Percentiles rank a stretch among this genome's conserved stretches.
phyloP scores from a whole-genome alignment of 768 basidiomycete genomes.

The Calocybe indica region DNA sequence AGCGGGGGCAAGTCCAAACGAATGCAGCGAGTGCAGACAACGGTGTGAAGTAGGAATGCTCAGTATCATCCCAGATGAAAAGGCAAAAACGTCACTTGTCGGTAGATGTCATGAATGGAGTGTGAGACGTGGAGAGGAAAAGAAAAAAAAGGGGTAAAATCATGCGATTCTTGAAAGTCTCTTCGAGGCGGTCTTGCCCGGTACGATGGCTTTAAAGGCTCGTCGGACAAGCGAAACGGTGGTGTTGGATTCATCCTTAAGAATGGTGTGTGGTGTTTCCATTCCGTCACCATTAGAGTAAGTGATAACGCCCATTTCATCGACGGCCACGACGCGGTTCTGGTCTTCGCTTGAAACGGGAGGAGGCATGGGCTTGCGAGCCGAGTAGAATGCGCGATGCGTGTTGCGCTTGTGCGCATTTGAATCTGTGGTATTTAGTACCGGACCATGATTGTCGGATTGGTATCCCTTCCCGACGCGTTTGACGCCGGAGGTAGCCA shows the following conservation, averaged over 20 bases:
- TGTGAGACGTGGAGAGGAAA: background rate
- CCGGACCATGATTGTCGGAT: slow-evolving; percentile 51
- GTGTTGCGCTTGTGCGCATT: slow-evolving; percentile 24
- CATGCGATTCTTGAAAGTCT: slow-evolving; percentile 38
- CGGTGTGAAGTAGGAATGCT: too few relatives aligned
- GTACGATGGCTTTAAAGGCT: slow-evolving; percentile 73
- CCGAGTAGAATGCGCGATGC: slow-evolving; percentile 39
- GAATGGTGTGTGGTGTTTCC: slow-evolving; percentile 14
- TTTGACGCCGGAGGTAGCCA: slow-evolving; percentile 78
- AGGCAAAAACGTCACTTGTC: too few relatives aligned
- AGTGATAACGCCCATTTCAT: slow-evolving; percentile 58
- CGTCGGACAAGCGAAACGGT: slow-evolving; percentile 57
- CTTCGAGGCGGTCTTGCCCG: slow-evolving; percentile 50
- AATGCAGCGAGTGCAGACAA: too few relatives aligned
- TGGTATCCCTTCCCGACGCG: slow-evolving; percentile 79
- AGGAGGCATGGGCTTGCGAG: slow-evolving; percentile 58
- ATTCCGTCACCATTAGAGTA: slow-evolving; percentile 20
- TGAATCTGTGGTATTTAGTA: slow-evolving; percentile 25
- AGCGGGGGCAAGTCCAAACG: too few relatives aligned
- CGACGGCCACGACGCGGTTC: slow-evolving; percentile 43
- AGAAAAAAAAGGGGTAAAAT: slow-evolving; percentile 9
- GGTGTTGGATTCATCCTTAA: slow-evolving; percentile 42
- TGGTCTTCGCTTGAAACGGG: slow-evolving; percentile 67
- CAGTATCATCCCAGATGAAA: too few relatives aligned
- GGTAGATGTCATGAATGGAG: background rate